phyloP scores from a whole-genome alignment of 1,284 basidiomycete species.

The Naganishia sp. region DNA sequence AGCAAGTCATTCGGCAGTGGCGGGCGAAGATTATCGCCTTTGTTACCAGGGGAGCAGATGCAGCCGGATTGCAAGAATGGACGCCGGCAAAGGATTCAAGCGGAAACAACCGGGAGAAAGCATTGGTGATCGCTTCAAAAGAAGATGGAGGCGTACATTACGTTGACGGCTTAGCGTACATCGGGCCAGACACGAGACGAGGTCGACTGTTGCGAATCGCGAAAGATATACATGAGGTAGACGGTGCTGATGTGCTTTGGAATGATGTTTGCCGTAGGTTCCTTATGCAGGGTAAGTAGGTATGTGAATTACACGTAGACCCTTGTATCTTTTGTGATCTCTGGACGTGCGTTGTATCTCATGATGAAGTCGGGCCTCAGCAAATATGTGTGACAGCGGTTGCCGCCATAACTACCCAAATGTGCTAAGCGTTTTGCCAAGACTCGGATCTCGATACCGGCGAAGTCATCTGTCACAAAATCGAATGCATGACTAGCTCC shows the following conservation, averaged over 20 bases:
- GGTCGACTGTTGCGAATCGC: slow-evolving; percentile 11
- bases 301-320: not conserved
- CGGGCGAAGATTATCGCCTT: slow-evolving; percentile 18
- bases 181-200: slow-evolving; percentile 11
- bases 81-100: not conserved
- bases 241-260: slow-evolving; percentile 22
- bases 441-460: too few relatives aligned
- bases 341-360: too few relatives aligned
- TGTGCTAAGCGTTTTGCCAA: too few relatives aligned
- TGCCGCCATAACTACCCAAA: too few relatives aligned
- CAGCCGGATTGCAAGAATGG: slow-evolving; percentile 6
- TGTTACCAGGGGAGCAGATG: not conserved
- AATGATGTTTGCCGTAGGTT: slow-evolving; percentile 29
- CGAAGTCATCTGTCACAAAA: too few relatives aligned
- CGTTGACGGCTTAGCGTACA: not conserved
- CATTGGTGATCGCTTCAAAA: slow-evolving; percentile 1
- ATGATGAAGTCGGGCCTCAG: too few relatives aligned
- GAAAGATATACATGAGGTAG: slow-evolving; percentile 3
- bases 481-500: too few relatives aligned
- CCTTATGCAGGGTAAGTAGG: slow-evolving; percentile 27
- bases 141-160: not conserved
- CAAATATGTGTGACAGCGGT: too few relatives aligned
- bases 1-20: slow-evolving; percentile 8
- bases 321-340: too few relatives aligned
- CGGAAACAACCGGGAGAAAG: not conserved